Percentiles rank a stretch among this genome's conserved stretches.
phyloP scores from a whole-genome alignment of 208 protist genomes.

The Porcisia deanei region DNA sequence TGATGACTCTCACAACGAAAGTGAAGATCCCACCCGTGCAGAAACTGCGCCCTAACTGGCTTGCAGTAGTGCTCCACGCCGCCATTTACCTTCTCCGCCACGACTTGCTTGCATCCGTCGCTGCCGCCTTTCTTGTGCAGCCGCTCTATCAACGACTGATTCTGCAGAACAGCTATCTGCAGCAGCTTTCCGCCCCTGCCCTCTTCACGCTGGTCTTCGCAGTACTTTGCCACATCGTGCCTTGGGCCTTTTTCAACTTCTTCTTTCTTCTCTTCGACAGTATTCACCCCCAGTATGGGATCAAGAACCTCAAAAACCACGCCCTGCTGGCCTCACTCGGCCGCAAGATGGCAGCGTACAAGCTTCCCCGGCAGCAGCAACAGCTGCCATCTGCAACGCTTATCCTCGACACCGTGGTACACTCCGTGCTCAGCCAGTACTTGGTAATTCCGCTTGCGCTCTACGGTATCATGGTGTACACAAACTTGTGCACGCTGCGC shows the following conservation, averaged over 20 bases:
- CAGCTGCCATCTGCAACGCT: conserved; percentile 34
- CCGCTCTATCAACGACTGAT: conserved; percentile 32
- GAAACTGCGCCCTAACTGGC: conserved; percentile 29
- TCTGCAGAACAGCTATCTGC: conserved; percentile 21
- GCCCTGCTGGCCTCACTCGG: conserved; percentile 27
- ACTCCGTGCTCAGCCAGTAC: conserved; percentile 35
- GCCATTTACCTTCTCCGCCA: conserved; percentile 37
- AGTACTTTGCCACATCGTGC: conserved; percentile 38
- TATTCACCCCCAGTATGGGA: conserved; percentile 30
- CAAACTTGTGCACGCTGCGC: conserved; percentile 12
- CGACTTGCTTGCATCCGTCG: conserved; percentile 24
- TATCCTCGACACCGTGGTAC: conserved; percentile 20
- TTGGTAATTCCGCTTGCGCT: conserved; percentile 25
- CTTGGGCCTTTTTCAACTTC: conserved; percentile 43
- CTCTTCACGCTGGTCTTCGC: conserved; percentile 39
- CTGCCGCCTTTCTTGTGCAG: conserved; percentile 33
- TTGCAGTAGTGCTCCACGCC: conserved; percentile 11
- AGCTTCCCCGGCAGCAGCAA: conserved; percentile 31
- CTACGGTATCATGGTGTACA: conserved; percentile 16
- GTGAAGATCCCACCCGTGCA: conserved; percentile 29
- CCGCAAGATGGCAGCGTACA: conserved; percentile 34
- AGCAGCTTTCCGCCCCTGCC: conserved; percentile 7
- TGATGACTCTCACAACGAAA: conserved; percentile 6
- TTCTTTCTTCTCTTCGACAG: conserved; percentile 47
- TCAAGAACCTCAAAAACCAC: conserved; percentile 17